Conservation (phyloP, 2,329 filamentous ascomycete genomes). For the Saccharata proteae region DNA sequence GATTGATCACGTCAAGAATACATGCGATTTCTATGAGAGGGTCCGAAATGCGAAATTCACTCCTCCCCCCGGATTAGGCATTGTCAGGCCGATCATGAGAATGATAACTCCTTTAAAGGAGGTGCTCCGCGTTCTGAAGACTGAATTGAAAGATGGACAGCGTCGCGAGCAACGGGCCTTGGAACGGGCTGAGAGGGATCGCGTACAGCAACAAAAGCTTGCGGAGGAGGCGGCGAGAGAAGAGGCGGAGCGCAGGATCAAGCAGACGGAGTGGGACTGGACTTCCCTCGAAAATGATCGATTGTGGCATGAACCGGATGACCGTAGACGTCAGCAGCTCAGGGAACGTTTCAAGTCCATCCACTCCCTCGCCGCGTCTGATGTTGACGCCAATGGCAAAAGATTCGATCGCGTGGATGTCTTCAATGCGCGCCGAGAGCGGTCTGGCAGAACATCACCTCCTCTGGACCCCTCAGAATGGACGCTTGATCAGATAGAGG, state of each 20-base stretch:
- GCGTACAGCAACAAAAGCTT: too few relatives aligned
- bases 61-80: constrained; percentile 10
- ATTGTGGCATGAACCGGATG: constrained; percentile 16
- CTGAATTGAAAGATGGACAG: too few relatives aligned
- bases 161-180: too few relatives aligned
- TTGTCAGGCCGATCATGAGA: constrained; percentile 15
- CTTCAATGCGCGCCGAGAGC: too few relatives aligned
- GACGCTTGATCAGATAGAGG: too few relatives aligned
- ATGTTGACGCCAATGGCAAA: constrained; percentile 27
- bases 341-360: too few relatives aligned
- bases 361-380: neutral
- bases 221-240: too few relatives aligned
- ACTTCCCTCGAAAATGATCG: constrained; percentile 9
- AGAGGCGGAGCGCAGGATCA: too few relatives aligned
- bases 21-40: constrained; percentile 12
- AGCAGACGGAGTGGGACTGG: constrained; percentile 4
- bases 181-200: too few relatives aligned
- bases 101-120: constrained; percentile 3
- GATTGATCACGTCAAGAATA: constrained; percentile 1
- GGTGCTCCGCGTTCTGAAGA: too few relatives aligned
- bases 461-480: too few relatives aligned
- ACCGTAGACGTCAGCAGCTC: neutral
- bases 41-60: constrained; percentile 14
- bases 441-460: too few relatives aligned
- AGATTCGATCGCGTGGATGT: constrained; percentile 26